Evolutionary conservation across 225 moss, liverwort and hornwort genomes (phyloP), one percentile per base, ranked within the genome.

Genomic region (Straminergon stramineum): DNA sequence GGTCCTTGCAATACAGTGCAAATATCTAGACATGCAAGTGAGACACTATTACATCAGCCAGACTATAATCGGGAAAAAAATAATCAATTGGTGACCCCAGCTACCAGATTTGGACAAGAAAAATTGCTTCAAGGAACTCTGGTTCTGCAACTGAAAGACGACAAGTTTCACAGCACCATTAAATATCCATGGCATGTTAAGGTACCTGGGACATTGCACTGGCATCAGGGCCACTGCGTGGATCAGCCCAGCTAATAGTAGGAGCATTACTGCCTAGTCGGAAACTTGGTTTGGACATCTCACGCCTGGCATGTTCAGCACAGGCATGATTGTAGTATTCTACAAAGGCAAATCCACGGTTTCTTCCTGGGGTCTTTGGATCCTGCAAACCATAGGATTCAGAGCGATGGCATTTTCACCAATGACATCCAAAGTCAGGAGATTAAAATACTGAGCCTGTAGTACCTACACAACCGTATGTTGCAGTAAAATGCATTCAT

Each of bases 291-390:
- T 99, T 99, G 57, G 99, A 99, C 99, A 99, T 99, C 87, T 97
- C 99, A 89, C 97, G 94, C 89, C 99, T 95, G 34, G 99, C 99
- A 89, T 99, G 99, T 93, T 99, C 99, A 82, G 99, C 99, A 92
- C 99, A 99, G 34, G 99, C 99, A 92, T 99, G 99, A 91, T 99
- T 99, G 88, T 99, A 99, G 87, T 99, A 99, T 89, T 99, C 99
- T 89, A 99, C 97, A 89, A 99, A 99, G 67, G 96, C 99, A 91
- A 99, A 99, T 73, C 99, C 99, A 85, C 99, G 95, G 88, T 99
- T 99, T 91, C 97, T 99, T 82, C 99, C 97, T 61, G 94, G 95
- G 68, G 97, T 99, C 91, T 99, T 99, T 28, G 99, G 99, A 91
- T 99, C 99, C 99, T 99, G 92, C 90, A 89, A 56, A 66, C 56